phyloP scores from a whole-genome alignment of 257 asterid genomes.

The Capsicum pubescens region DNA sequence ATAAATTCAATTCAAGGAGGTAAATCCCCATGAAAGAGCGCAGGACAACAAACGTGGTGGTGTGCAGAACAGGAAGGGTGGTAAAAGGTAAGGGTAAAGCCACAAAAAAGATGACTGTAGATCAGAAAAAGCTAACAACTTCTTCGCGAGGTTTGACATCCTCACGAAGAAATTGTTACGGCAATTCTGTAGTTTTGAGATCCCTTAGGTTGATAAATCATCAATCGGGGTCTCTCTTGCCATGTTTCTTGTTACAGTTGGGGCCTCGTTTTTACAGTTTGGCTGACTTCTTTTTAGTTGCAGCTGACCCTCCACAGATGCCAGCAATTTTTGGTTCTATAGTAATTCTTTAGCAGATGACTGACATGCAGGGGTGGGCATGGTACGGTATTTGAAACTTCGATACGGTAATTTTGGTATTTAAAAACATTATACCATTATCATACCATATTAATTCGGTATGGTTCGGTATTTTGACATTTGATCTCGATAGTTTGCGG shows the following conservation, averaged over 20 bases:
- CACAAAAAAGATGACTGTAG: conserved; percentile 18
- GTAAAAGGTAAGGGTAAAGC: conserved; percentile 36
- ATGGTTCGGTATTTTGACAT: too few species aligned
- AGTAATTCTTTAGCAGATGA: not conserved
- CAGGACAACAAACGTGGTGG: conserved; percentile 36
- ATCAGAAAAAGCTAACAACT: not conserved
- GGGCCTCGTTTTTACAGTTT: not conserved
- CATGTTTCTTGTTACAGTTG: not conserved
- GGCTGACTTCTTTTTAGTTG: not conserved
- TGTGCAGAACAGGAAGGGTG: conserved; percentile 50
- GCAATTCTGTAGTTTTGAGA: not conserved
- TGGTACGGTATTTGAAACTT: too few species aligned
- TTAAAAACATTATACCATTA: too few species aligned
- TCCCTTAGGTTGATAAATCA: not conserved
- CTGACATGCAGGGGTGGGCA: not conserved
- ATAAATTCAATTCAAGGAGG: conserved; percentile 67
- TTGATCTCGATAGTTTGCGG: too few species aligned
- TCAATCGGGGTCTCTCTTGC: not conserved
- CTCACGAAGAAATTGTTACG: not conserved
- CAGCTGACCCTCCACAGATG: not conserved
- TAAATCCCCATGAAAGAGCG: conserved; percentile 53
- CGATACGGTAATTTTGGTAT: too few species aligned
- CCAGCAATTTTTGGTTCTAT: not conserved
- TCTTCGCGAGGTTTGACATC: not conserved
- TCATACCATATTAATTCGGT: too few species aligned